A percentile compares a stretch with the other conserved stretches of the same genome.
Evolutionary conservation across 768 basidiomycete genomes (phyloP).

Genomic region (Boletus vermiculosoides): DNA sequence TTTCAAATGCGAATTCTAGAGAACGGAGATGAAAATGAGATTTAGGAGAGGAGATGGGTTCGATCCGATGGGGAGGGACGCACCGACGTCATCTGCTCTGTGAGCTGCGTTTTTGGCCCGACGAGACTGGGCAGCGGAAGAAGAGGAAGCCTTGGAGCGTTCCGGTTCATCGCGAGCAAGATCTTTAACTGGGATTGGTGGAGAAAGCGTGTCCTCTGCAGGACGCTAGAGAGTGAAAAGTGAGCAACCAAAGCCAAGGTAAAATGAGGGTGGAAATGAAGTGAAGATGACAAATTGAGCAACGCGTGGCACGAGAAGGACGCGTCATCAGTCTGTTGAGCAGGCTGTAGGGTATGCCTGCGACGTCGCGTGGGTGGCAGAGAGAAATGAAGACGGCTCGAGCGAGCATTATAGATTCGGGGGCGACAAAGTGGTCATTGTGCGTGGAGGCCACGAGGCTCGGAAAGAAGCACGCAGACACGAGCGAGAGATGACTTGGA

Average conservation of each 20-base stretch:
- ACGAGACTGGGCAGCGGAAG: conserved; percentile 79
- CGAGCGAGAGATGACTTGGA: conserved; percentile 9
- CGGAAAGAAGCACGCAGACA: conserved; percentile 10
- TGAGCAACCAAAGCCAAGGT: conserved; percentile 7
- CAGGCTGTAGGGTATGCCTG: neutral
- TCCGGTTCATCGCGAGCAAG: conserved; percentile 61
- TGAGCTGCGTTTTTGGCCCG: conserved; percentile 91
- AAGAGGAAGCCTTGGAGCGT: conserved; percentile 59
- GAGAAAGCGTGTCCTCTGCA: conserved; percentile 49
- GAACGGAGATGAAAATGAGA: conserved; percentile 21
- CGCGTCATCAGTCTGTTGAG: neutral
- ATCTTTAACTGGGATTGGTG: conserved; percentile 45
- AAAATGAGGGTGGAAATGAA: neutral
- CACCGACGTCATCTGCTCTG: conserved; percentile 85
- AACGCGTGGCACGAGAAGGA: neutral
- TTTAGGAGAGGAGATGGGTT: neutral
- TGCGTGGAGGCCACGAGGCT: conserved; percentile 17
- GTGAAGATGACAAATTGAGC: neutral
- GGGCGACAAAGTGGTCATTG: neutral
- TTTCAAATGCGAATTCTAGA: conserved; percentile 96
- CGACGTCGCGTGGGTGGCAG: neutral
- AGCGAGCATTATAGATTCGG: neutral
- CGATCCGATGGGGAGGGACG: conserved; percentile 34
- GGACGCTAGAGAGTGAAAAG: conserved; percentile 34
- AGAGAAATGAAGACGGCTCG: neutral